Percentiles rank a stretch among this genome's conserved stretches.
Evolutionary conservation across 2,329 filamentous ascomycete genomes (phyloP).

Genomic region (Fusarium luffae): DNA sequence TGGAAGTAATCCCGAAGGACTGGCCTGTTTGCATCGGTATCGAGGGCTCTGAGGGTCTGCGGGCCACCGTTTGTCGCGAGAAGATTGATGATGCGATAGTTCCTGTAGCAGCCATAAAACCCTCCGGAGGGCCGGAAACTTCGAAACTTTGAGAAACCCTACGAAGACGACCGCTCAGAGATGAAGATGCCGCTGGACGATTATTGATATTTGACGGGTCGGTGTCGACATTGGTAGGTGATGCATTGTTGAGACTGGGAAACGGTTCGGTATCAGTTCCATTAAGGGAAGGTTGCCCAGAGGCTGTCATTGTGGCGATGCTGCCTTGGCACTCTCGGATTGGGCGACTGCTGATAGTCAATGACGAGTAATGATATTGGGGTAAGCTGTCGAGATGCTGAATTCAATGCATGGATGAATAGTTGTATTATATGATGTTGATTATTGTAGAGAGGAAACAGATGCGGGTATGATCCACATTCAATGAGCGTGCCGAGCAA

Average conservation of each 20-base stretch:
- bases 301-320: conserved; percentile 31
- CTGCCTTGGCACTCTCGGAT: conserved; percentile 6
- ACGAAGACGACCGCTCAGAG: conserved; percentile 49
- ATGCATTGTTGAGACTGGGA: conserved; percentile 38
- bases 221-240: conserved; percentile 6
- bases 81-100: conserved; percentile 57
- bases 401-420: background rate
- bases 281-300: conserved; percentile 31
- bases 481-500: conserved; percentile 21
- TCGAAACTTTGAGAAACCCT: conserved; percentile 54
- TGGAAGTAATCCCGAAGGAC: conserved; percentile 41
- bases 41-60: conserved; percentile 32
- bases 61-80: conserved; percentile 39
- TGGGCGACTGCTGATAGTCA: background rate
- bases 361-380: conserved; percentile 5
- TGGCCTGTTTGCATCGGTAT: conserved; percentile 27
- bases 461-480: conserved; percentile 27
- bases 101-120: conserved; percentile 61
- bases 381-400: background rate
- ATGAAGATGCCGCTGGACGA: conserved; percentile 47
- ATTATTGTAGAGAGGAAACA: conserved; percentile 12
- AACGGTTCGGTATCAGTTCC: conserved; percentile 44
- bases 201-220: conserved; percentile 29
- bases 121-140: conserved; percentile 59
- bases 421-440: background rate